Conservation (phyloP, 345 rosid species). For the Pugionium cornutum region DNA sequence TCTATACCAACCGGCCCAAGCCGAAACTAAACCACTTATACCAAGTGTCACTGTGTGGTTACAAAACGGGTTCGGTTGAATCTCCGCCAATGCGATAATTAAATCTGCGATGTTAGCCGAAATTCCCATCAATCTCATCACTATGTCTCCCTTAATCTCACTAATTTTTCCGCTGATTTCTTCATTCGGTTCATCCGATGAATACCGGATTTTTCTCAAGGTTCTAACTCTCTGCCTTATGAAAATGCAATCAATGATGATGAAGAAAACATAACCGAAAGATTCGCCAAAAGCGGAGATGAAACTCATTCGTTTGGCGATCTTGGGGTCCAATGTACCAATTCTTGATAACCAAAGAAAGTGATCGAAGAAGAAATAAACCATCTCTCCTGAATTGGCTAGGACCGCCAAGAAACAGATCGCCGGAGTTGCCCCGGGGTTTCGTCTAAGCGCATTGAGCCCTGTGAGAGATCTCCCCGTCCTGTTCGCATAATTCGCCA, state of each 20-base stretch:
- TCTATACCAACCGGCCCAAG: conserved; percentile 99
- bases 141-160: conserved; percentile 61
- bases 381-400: conserved; percentile 94
- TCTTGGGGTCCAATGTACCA: conserved; percentile 64
- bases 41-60: conserved; percentile 72
- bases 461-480: conserved; percentile 94
- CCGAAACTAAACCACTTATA: conserved; percentile 88
- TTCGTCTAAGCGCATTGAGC: conserved; percentile 72
- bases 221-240: conserved; percentile 53
- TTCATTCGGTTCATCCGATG: conserved; percentile 40
- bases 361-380: conserved; percentile 92
- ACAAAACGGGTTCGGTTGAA: conserved; percentile 89
- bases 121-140: conserved; percentile 83
- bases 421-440: conserved; percentile 57
- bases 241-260: conserved; percentile 60
- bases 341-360: conserved; percentile 92
- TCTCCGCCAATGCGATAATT: conserved; percentile 75
- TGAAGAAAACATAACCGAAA: conserved; percentile 87
- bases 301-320: conserved; percentile 83
- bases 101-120: conserved; percentile 92
- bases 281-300: conserved; percentile 96
- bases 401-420: conserved; percentile 58
- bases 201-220: conserved; percentile 48
- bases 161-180: conserved; percentile 27
- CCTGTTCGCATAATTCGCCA: conserved; percentile 30